Base-by-base conservation (phyloP, 2,329 filamentous ascomycete species). In the Venturiaceae sp. region DNA sequence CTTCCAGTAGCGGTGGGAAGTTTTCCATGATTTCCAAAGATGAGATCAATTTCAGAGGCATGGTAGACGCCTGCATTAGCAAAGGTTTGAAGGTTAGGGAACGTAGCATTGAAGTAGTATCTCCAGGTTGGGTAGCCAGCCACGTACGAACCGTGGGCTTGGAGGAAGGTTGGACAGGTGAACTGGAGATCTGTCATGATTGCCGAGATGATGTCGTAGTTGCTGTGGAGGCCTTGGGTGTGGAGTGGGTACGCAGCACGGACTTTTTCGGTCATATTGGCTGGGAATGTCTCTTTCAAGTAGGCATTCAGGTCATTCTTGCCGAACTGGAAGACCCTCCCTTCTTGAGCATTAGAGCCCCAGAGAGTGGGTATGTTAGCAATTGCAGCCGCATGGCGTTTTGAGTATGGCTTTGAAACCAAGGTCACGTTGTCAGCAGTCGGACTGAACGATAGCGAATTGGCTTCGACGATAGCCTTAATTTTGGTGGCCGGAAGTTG, bases 31-130 rank as follows among this genome's bases (percentile, higher is more conserved):
- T 67, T 72, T 4, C 69, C 66, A 58, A 72, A 73, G 19, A 72
- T 67, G 26, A 71, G 61, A 1, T 64, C 59, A 33, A 72, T 70
- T 52, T 74, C 71, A 13, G 62, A 63, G 16, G 66, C 60, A 60
- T 72, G 69, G 54, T 65, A 73, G 26, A 66, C 69, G 19, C 70
- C 71, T 46, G 66, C 61, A 46, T 67, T 62, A 8, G 62, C 64
- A 59, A 64, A 67, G 30, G 59, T 55, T 56, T 69, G 67, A 4
- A 63, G 64, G 59, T 71, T 71, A 11, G 64, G 58, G 60, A 71
- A 72, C 6, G 64, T 62, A 41, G 69, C 68, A 55, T 72, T 72
- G 66, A 67, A 73, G 58, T 68, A 69, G 62, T 71, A 74, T 32
- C 70, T 63, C 70, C 69, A 74, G 30, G 67, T 63, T 1, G 69